Evolutionary conservation across 2,329 filamentous ascomycete genomes (phyloP).

Genomic region (Metarhizium robertsii): DNA sequence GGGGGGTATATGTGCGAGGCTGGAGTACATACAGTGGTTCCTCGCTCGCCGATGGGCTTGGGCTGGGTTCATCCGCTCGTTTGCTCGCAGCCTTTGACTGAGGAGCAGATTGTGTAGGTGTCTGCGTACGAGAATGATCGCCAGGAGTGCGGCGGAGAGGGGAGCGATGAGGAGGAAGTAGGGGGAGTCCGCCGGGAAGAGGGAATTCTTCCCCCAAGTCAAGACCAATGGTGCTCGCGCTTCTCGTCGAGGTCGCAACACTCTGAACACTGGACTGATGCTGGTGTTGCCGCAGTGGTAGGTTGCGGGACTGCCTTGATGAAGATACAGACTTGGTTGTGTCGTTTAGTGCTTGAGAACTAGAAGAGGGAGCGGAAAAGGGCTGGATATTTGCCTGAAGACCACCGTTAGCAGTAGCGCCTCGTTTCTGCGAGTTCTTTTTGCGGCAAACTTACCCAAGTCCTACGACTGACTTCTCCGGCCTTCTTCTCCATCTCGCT

Average conservation of each 20-base stretch:
- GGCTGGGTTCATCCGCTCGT: constrained; percentile 1
- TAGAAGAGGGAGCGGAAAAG: constrained; percentile 8
- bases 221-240: constrained; percentile 8
- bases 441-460: constrained; percentile 47
- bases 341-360: not conserved
- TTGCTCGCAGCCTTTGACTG: not conserved
- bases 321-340: constrained; percentile 4
- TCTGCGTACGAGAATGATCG: not conserved
- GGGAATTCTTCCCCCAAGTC: constrained; percentile 14
- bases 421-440: not conserved
- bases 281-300: not conserved
- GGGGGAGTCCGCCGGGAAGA: constrained; percentile 12
- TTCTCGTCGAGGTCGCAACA: constrained; percentile 6
- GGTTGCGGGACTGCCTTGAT: constrained; percentile 3
- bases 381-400: constrained; percentile 12
- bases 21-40: constrained; percentile 43
- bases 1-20: constrained; percentile 47
- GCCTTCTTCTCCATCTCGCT: constrained; percentile 81
- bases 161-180: constrained; percentile 11
- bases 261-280: constrained; percentile 11
- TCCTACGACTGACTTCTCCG: constrained; percentile 71
- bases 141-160: not conserved
- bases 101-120: not conserved
- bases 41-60: constrained; percentile 15
- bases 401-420: not conserved